A percentile compares a stretch with the other conserved stretches of the same genome.
phyloP scores from a whole-genome alignment of 805 yeast species.

The Lipomyces spencermartinsiae region DNA sequence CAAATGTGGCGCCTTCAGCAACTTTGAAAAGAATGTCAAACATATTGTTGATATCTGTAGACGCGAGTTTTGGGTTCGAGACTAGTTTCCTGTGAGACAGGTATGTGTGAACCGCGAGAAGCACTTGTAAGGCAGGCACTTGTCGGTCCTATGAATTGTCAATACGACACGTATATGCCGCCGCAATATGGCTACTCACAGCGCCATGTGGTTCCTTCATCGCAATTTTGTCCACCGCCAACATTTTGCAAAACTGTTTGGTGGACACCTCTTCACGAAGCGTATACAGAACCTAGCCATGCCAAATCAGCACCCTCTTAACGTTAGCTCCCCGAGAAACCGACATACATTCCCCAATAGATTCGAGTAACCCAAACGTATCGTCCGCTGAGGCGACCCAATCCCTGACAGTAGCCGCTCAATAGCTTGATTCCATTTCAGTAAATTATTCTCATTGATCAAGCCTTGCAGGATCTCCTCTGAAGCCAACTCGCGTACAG shows the following conservation, averaged over 20 bases:
- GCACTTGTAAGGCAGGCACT: constrained; percentile 1
- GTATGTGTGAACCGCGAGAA: neutral
- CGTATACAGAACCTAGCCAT: neutral
- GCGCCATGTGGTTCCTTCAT: neutral
- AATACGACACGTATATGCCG: neutral
- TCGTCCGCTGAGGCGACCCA: neutral
- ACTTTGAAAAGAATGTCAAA: constrained; percentile 6
- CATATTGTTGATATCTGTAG: neutral
- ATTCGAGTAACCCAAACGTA: neutral
- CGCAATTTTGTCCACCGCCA: neutral
- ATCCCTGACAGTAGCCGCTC: neutral
- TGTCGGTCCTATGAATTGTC: neutral
- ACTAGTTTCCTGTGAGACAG: neutral
- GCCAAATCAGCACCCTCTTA: neutral
- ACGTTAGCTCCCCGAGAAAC: neutral
- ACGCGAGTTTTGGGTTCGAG: neutral
- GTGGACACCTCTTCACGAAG: neutral
- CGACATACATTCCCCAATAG: constrained; percentile 1
- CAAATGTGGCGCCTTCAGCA: neutral
- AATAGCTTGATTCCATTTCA: constrained; percentile 11
- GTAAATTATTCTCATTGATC: constrained; percentile 4
- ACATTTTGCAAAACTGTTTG: neutral
- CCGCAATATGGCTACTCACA: neutral
- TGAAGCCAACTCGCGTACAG: neutral
- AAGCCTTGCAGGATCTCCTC: neutral